A percentile compares a stretch with the other conserved stretches of the same genome.
Evolutionary conservation across 768 basidiomycete genomes (phyloP).

Genomic region (Cubamyces lactineus): DNA sequence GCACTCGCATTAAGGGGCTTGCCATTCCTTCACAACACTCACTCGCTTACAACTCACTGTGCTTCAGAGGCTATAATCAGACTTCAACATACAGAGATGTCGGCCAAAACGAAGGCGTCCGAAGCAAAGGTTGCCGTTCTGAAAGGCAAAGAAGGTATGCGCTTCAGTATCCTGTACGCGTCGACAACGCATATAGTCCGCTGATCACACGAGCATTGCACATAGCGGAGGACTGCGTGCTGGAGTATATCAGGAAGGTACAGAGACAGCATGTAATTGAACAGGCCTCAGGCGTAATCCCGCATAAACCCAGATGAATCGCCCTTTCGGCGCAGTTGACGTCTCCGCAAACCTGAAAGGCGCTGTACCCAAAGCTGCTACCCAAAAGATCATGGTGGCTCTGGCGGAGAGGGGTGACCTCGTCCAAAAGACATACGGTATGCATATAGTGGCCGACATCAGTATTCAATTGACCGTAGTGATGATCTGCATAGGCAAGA

Average conservation of each 20-base stretch:
- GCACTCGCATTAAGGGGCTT: not conserved
- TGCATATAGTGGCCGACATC: conserved; percentile 3
- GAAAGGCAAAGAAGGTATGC: conserved; percentile 74
- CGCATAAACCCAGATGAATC: conserved; percentile 68
- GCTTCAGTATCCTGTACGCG: not conserved
- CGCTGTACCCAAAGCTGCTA: conserved; percentile 79
- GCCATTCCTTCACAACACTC: not conserved
- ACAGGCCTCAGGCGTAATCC: not conserved
- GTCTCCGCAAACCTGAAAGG: conserved; percentile 91
- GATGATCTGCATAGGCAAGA: conserved; percentile 60
- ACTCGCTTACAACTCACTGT: not conserved
- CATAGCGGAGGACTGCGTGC: conserved; percentile 71
- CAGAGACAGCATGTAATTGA: conserved; percentile 20
- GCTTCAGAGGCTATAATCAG: too few species aligned
- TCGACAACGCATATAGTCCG: not conserved
- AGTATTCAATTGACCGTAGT: not conserved
- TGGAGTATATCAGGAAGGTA: conserved; percentile 81
- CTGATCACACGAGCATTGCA: not conserved
- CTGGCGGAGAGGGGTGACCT: conserved; percentile 87
- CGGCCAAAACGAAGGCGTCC: conserved; percentile 30
- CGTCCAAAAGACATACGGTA: conserved; percentile 84
- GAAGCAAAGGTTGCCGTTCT: conserved; percentile 47
- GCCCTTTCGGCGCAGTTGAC: conserved; percentile 93
- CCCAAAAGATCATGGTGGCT: conserved; percentile 80
- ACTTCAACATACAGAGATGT: conserved; percentile 8